Percentiles rank a stretch among this genome's conserved stretches.
phyloP scores from a whole-genome alignment of 2,329 filamentous ascomycete genomes.

The Diaporthe nobilis region DNA sequence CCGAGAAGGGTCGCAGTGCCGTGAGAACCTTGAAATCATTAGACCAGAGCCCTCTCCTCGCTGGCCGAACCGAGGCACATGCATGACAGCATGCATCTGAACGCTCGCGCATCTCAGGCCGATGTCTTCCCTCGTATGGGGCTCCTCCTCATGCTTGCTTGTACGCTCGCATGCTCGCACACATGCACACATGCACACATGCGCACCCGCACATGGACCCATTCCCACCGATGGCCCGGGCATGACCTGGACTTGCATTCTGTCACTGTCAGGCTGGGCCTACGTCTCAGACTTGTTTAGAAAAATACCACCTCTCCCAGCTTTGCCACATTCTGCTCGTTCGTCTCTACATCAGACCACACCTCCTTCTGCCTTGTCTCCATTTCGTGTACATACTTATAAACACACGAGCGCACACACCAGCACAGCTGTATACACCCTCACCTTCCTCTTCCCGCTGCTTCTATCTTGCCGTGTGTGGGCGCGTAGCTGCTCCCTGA shows the following conservation, averaged over 20 bases:
- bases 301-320: slow-evolving; percentile 14
- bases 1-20: neutral
- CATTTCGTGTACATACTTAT: slow-evolving; percentile 1
- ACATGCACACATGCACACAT: neutral
- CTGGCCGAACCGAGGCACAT: slow-evolving; percentile 30
- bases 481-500: neutral
- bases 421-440: neutral
- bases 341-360: slow-evolving; percentile 6
- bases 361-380: neutral
- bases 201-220: neutral
- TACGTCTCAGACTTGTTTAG: slow-evolving; percentile 31
- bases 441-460: neutral
- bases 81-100: slow-evolving; percentile 16
- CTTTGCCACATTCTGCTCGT: neutral
- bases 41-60: neutral
- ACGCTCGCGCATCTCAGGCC: neutral
- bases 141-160: neutral
- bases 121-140: neutral
- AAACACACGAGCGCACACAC: neutral
- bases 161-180: neutral
- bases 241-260: slow-evolving; percentile 4
- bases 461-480: neutral
- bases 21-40: neutral
- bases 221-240: neutral
- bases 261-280: slow-evolving; percentile 17